Evolutionary conservation across 495 filamentous ascomycete species (phyloP), one percentile per base, ranked within the genome.

Genomic region (Articulospora tetracladia): DNA sequence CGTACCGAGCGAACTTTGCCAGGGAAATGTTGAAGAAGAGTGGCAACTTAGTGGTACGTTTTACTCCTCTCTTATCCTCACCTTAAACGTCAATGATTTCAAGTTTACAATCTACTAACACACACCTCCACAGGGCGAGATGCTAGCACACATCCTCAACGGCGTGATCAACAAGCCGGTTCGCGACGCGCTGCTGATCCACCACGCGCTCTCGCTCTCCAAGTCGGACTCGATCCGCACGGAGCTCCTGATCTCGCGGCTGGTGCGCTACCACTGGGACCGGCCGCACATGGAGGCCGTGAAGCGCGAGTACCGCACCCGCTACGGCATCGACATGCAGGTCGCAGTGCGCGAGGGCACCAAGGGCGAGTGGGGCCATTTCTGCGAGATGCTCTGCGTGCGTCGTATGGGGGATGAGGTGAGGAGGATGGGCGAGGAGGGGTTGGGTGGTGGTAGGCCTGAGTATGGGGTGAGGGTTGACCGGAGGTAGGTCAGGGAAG

Each of bases 121-220:
- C 22, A 41, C n/a, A n/a, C 10, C 4, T n/a, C 28, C 41, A n/a
- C 66, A 97, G 94, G 94, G 94, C 49, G 94, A 98, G 75, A 85
- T 94, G 20, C 84, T 98, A 23, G 91, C 93, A 13, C 94, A 98
- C 74, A 90, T 98, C 61, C 89, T 98, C 69, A 97, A 97, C 74
- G 94, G 95, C 67, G 86, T 93, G 41, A 93, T 97, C 74, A 97
- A 98, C 74, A 88, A 90, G 49, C 92, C 94, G 32, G 88, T 96
- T 62, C 93, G 94, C 54, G 94, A 98, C 71, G 91, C 93, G 4
- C 82, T 98, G 36, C 87, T 98, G n/a, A 79, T 98, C 28, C 86
- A 96, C 72, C 94, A 98, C 74, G 93, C 94, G 3, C 82, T 97
- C 36, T 83, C 81, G 11, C 70, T 77, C 2, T 80, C 81, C 26